Evolutionary conservation across 495 filamentous ascomycete genomes (phyloP), one percentile per base, ranked within the genome.

Genomic region (Annulohypoxylon stygium): DNA sequence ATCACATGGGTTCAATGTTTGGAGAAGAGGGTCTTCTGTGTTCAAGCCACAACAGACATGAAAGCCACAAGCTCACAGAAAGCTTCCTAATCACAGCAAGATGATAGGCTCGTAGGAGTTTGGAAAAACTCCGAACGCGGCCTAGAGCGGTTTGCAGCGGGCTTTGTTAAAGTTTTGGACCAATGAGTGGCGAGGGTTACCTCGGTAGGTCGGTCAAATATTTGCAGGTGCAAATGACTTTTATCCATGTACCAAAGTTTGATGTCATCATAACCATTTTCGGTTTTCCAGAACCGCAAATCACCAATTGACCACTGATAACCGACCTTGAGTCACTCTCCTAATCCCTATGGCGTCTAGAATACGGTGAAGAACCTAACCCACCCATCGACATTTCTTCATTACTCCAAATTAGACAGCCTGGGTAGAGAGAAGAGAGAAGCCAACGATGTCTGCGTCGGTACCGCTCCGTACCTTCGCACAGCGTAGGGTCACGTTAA

Each of bases 391-490:
- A 50, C 20, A 37, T 30, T 1, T 4, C 50, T 30, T 45, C 16
- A 25, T 41, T 12, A 3, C 39, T 41, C 30, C 3, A n/a, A 60
- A 26, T 33, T 33, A 65, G 36, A 53, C 43, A 20, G 34, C 2
- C n/a, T 43, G 11, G 39, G 41, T 23, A 50, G 30, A 30, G 30
- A 30, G 30, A 30, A 30, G 20, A 66, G 45, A 39, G 14, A 66
- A 55, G 39, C 30, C 18, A 61, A 65, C 65, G 6, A 79, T 79
- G 77, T 65, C 70, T 51, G 11, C 72, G 36, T 74, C 75, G 8
- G 61, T 50, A 33, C 39, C 75, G n/a, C 61, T 79, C 23, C 75
- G 59, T 23, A 45, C 50, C 16, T 33, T 77, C 47, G 67, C 75
- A 48, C 75, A 73, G 36, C 67, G 77, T 36, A 43, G 70, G 20